Base-by-base conservation (phyloP, 345 rosid genomes). In the sweet orange (Citrus sinensis) region DNA sequence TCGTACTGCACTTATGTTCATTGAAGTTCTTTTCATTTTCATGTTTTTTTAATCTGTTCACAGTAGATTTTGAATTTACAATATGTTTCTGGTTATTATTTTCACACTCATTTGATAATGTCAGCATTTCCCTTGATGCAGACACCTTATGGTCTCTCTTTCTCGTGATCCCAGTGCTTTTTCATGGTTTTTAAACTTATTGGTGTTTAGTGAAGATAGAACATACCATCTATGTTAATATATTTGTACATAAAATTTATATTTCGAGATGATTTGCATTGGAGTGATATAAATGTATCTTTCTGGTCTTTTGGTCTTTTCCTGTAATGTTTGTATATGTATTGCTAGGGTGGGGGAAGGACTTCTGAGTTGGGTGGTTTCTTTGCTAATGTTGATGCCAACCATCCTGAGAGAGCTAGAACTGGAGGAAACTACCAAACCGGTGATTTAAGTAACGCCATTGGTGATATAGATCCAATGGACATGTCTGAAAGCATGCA, bases 401-500 rank as follows among this genome's bases (percentile, higher is more conserved):
- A 84, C 87, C 87, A 76, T 85, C 80, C 74, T 4, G 88, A 90
- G 77, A 81, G 85, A 82, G 95, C 84, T 74, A 85, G 77, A 79
- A 80, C 76, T 7, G 83, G 89, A 68, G 89, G 86, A 81, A 84
- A 80, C 76, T 82, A 86, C 78, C 82, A 67, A 69, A 76, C 82
- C 37, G 82, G 80, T 58, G 87, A 82, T 86, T 68, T 80, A 61
- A 86, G 83, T 74, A 87, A 68, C 55, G 51, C 86, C 70, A 32
- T 59, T 78, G 76, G 80, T 67, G 97, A 86, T 81, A 69, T 92
- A 71, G 99, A 95, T 81, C 88, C 96, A 19, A 88, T 96, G 97
- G 98, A 96, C 81, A 92, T 96, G 97, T 90, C 99, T 64, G 98
- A 94, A 80, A 89, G 98, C 81, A 94, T 96, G 94, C 99, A 92